Base-by-base conservation (phyloP, 306 rosid genomes). In the Malus sieversii region DNA sequence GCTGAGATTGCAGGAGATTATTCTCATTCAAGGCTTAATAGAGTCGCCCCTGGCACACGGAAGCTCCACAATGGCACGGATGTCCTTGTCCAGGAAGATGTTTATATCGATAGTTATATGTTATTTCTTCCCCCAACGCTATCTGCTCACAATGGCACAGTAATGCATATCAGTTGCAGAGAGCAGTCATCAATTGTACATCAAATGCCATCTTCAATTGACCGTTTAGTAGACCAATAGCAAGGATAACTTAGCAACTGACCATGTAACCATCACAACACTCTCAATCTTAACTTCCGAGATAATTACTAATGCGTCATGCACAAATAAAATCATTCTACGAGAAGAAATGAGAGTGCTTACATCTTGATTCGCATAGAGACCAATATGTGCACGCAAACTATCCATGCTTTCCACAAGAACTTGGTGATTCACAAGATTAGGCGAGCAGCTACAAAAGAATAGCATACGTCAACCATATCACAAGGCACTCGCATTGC, bases 331-430 rank as follows among this genome's bases (percentile, higher is more conserved):
- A 40, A 32, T 63, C 72, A 74, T 52, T 22, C 48, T 42, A 60
- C 58, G 73, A 77, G 72, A 25, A 76, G 70, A 68, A 65, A 44
- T 68, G 78, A 79, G 74, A 77, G 59, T 51, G 72, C 97, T 89
- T 89, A 96, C 99, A 71, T 96, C 96, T 68, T 81, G 91, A 83
- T 82, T 90, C 53, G 99, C 98, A 85, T 88, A 96, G 38, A 96
- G 82, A 82, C 99, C 99, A 45, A 95, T 88, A 77, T 90, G 99
- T 25, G 97, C 83, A 66, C 84, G 84, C 62, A 85, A 86, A 78
- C 87, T 83, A 71, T 89, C 99, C 99, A 95, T 95, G 92, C 98
- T 95, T 84, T 95, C 99, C 38, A 90, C 83, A 29, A 95, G 93
- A 75, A 95, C 97, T 95, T 95, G 99, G 87, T 95, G 81, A 82